Percentiles rank a stretch among this genome's conserved stretches.
Evolutionary conservation across 164 flowering plant species (phyloP).

Genomic region (Brasenia schreberi): DNA sequence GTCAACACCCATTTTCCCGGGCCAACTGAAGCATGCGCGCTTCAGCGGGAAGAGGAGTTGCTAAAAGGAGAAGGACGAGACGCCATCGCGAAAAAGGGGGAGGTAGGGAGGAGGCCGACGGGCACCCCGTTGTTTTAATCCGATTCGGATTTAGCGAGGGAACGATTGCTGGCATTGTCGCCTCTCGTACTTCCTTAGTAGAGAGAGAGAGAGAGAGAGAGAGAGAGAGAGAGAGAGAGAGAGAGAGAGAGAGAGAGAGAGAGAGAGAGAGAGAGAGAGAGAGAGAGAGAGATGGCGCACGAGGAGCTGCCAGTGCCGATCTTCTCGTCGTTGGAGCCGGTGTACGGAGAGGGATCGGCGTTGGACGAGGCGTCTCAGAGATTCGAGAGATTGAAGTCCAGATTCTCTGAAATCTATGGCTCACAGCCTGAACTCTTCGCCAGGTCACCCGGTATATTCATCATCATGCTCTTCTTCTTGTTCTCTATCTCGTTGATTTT

Average conservation of each 20-base stretch:
- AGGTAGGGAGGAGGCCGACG: too few relatives aligned
- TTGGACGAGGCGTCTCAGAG: slow-evolving; percentile 73
- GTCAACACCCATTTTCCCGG: too few relatives aligned
- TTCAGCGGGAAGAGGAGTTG: too few relatives aligned
- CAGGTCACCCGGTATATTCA: slow-evolving; percentile 71
- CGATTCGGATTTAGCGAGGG: too few relatives aligned
- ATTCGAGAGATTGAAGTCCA: slow-evolving; percentile 42
- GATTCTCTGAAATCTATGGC: slow-evolving; percentile 47
- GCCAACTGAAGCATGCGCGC: too few relatives aligned
- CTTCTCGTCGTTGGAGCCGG: slow-evolving; percentile 46
- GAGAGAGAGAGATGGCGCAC: slow-evolving; percentile 19
- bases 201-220: background rate
- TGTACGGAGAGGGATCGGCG: slow-evolving; percentile 70
- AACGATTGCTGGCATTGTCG: too few relatives aligned
- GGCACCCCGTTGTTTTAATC: too few relatives aligned
- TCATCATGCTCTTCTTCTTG: background rate
- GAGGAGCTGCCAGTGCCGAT: slow-evolving; percentile 71
- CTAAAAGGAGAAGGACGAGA: too few relatives aligned
- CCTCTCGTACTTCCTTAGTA: too few relatives aligned
- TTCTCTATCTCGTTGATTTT: background rate
- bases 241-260: background rate
- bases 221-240: background rate
- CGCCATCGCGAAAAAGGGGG: too few relatives aligned
- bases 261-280: background rate
- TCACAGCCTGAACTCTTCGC: slow-evolving; percentile 61